These are phyloP conservation scores for Aspergillus sp. DNA, from an alignment of 2,329 filamentous ascomycete genomes.

Conservation along the genomic window DNA sequence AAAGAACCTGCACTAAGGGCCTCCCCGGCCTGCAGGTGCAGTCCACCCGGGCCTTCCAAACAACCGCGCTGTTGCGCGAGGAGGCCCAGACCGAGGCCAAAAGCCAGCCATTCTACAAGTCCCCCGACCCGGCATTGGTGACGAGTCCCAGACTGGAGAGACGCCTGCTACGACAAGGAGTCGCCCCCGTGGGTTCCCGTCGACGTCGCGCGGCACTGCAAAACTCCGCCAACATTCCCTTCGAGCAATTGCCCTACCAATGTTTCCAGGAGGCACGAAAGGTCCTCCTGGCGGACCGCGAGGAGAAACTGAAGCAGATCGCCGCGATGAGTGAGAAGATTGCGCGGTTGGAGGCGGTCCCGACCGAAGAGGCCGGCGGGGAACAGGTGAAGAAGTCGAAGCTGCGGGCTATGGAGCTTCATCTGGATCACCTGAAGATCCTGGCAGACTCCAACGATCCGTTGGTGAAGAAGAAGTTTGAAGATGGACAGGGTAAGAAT, in stretches of 20 bases:
- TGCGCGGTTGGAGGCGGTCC: conserved; percentile 60
- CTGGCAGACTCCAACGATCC: conserved; percentile 94
- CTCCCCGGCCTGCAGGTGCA: conserved; percentile 34
- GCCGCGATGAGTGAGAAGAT: conserved; percentile 67
- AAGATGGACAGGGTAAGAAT: conserved; percentile 75
- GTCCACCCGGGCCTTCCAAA: conserved; percentile 49
- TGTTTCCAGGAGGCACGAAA: conserved; percentile 95
- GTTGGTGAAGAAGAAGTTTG: conserved; percentile 86
- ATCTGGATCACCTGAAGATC: conserved; percentile 80
- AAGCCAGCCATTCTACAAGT: conserved; percentile 42
- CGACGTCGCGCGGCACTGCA: conserved; percentile 74
- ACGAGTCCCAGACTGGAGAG: conserved; percentile 64
- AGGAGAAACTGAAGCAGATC: conserved; percentile 76
- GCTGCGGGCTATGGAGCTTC: conserved; percentile 66
- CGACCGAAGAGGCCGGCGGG: conserved; percentile 60
- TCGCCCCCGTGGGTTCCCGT: conserved; percentile 76
- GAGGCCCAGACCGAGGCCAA: conserved; percentile 43
- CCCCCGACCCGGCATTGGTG: conserved; percentile 66
- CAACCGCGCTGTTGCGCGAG: conserved; percentile 43
- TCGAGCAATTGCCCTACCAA: conserved; percentile 94
- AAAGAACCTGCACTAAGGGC: conserved; percentile 33
- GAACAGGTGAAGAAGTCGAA: conserved; percentile 64
- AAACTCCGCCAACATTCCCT: conserved; percentile 68
- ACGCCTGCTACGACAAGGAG: conserved; percentile 65
- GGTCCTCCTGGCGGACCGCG: conserved; percentile 73